Evolutionary conservation across 1,284 basidiomycete species (phyloP).

Genomic region (Flammula alnicola): DNA sequence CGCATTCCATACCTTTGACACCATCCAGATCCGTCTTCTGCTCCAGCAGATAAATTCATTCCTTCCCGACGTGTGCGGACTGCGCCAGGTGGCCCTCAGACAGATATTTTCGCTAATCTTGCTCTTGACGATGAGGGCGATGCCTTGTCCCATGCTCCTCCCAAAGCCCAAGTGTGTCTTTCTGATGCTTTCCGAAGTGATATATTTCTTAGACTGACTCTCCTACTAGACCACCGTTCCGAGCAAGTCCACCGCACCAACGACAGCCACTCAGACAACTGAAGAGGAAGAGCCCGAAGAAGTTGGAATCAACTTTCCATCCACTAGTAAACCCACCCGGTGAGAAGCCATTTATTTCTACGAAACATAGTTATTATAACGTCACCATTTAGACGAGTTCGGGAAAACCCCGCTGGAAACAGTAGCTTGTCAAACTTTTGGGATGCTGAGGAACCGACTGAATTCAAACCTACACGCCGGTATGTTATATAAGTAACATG

Average conservation of each 20-base stretch:
- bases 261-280: neutral
- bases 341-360: constrained; percentile 22
- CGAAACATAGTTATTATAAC: neutral
- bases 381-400: constrained; percentile 48
- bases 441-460: constrained; percentile 44
- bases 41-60: constrained; percentile 38
- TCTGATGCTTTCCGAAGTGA: no score
- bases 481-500: constrained; percentile 29
- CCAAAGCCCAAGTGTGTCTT: constrained; percentile 23
- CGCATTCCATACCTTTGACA: constrained; percentile 22
- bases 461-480: constrained; percentile 72
- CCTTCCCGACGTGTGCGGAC: constrained; percentile 58
- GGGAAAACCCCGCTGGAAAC: constrained; percentile 54
- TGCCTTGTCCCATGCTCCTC: constrained; percentile 49
- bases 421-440: constrained; percentile 54
- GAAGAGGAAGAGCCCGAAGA: constrained; percentile 34
- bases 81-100: constrained; percentile 52
- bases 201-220: no score
- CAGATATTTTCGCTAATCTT: constrained; percentile 54
- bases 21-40: constrained; percentile 12
- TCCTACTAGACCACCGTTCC: no score
- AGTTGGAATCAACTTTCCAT: constrained; percentile 34
- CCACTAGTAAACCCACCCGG: constrained; percentile 52
- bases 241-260: no score
- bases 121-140: constrained; percentile 46